Base-by-base conservation (phyloP, 768 basidiomycete genomes). In the Leucosporidium creatinivorum region DNA sequence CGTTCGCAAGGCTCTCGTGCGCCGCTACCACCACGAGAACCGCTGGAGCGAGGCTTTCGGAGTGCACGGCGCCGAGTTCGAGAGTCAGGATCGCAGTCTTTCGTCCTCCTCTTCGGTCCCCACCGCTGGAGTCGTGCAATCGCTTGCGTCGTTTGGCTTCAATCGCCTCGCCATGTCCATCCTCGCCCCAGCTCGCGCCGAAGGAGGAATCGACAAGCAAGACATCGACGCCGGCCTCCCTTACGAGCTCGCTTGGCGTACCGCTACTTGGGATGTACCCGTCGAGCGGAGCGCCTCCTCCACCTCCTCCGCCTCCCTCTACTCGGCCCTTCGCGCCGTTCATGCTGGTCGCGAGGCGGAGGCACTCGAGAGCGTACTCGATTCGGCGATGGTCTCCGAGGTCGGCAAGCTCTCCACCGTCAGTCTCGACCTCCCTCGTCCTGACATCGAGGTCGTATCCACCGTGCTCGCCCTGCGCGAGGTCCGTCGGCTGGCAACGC, bases 1-100 rank as follows among this genome's bases (percentile, higher is more conserved):
- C 75, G 83, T 89, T n/a, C 83, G 85, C 30, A 83, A 84, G 54
- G 89, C 93, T 64, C 82, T 99, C 47, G 81, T 93, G 61, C 87
- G 86, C 69, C 85, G 91, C 15, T 87, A 94, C 69, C 89, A 91
- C 73, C 96, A 99, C 70, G 96, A 99, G 77, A 83, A 86, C 25
- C 88, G 93, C 75, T 94, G 92, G 89, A 86, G 87, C 55, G 89
- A 88, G 75, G 92, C 93, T 0, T 91, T 98, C 73, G 84, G 84
- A 39, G 89, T 89, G 72, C 90, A 96, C 70, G 93, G 92, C 30
- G 92, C 96, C 10, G 83, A 84, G 15, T 79, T 89, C 65, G 91
- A 94, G 76, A 84, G 86, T 2, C 65, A 64, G 23, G 84, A 83
- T 5, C 28, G 47, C 2, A 0, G 48, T 3, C 39, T 7, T 17